A percentile compares a stretch with the other conserved stretches of the same genome.
Evolutionary conservation across 1,139 yeast genomes (phyloP).

Genomic region (Nakaseomyces bracarensis): DNA sequence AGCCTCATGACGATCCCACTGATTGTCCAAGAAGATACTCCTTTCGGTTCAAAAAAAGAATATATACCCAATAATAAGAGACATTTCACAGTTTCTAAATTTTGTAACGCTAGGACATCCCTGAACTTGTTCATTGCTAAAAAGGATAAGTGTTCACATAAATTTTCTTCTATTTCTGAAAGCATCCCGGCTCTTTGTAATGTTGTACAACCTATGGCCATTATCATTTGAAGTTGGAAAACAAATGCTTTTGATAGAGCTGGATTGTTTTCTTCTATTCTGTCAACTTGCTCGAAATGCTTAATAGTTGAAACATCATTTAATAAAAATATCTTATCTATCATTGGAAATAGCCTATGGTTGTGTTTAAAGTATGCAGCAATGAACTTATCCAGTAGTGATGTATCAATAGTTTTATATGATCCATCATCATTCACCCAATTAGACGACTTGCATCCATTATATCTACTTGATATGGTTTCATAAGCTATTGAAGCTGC

Average conservation of each 20-base stretch:
- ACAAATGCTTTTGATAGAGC: constrained; percentile 21
- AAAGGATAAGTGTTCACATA: constrained; percentile 34
- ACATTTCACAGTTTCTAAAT: constrained; percentile 35
- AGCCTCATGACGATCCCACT: constrained; percentile 40
- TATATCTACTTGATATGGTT: constrained; percentile 24
- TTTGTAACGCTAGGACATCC: constrained; percentile 34
- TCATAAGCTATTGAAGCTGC: constrained; percentile 27
- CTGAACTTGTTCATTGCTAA: constrained; percentile 34
- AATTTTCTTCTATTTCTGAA: constrained; percentile 30
- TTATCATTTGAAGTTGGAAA: constrained; percentile 42
- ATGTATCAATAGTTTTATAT: constrained; percentile 22
- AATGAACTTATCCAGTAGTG: constrained; percentile 29
- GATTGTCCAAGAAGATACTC: constrained; percentile 42
- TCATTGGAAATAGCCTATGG: constrained; percentile 39
- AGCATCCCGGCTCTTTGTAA: constrained; percentile 37
- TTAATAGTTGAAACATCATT: constrained; percentile 30
- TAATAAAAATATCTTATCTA: constrained; percentile 35
- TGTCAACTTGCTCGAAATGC: constrained; percentile 24
- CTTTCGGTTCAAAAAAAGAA: constrained; percentile 40
- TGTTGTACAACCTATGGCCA: constrained; percentile 44
- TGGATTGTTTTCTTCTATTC: constrained; percentile 9
- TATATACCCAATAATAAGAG: constrained; percentile 39
- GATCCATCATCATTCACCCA: constrained; percentile 20
- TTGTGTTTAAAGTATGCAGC: constrained; percentile 40
- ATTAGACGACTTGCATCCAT: constrained; percentile 24